Evolutionary conservation across 2,329 filamentous ascomycete species (phyloP), one percentile per base, ranked within the genome.

Genomic region (Biscogniauxia sp.): DNA sequence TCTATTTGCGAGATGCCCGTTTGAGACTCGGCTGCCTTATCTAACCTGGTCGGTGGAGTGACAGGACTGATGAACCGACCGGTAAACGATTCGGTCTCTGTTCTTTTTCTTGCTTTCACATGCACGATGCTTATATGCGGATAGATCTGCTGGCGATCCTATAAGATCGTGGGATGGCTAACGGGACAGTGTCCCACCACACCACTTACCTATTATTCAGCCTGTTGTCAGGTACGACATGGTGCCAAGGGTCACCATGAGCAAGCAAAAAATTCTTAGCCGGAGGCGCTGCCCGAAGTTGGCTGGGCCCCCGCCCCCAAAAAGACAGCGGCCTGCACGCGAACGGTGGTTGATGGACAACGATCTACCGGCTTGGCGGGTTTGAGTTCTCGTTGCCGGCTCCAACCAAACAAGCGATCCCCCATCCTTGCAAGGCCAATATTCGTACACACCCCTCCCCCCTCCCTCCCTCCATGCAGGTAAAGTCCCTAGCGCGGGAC

Each of bases 281-380:
- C 37, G 37, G 37, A 45, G 37, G 5, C 37, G 13, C 37, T 45
- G 37, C 11, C 37, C 37, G 37, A 45, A 45, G 37, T 45, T 45
- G 37, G 37, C 17, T 45, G 37, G 37, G n/a, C 37, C 37, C 37
- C n/a, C 15, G 11, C 15, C 37, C 37, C 37, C 11, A 15, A 45
- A 17, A 45, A 17, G n/a, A n/a, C n/a, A n/a, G 37, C 37, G 11
- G 15, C 37, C 15, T 2, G 57, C 53, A 56, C 61, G 59, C 66
- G 67, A 67, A 68, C 65, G 11, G 26, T 28, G 37, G 58, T 51
- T 57, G 28, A 51, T 56, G 62, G 52, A 61, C 50, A 52, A 59
- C 57, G 57, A 70, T 70, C 67, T 71, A 65, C 68, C 69, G 68
- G 64, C 69, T 70, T 70, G 69, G 69, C 69, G 63, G 23, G 55